Evolutionary conservation across 2,329 filamentous ascomycete genomes (phyloP), one percentile per base, ranked within the genome.

Genomic region (Stachybotrys chartarum): DNA sequence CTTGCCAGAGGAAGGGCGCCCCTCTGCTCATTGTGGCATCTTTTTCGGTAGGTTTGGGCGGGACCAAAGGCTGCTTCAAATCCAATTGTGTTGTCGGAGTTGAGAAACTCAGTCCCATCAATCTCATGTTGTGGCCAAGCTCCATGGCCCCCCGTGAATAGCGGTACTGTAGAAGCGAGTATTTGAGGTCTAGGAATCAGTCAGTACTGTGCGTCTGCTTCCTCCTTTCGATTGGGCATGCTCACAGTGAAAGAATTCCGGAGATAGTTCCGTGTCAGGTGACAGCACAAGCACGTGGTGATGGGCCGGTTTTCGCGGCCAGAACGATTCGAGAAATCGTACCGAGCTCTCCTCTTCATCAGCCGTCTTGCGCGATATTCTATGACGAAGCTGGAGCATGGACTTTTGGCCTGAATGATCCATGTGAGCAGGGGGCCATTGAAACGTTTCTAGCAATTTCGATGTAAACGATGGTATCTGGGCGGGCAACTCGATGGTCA

Each of bases 231-330:
- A 1, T 18, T 5, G 35, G 5, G 35, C 14, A 10, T 42, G 14
- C 78, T 66, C 70, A 82, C 81, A 96, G 59, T 96, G 90, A 59
- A 88, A 93, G 67, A 91, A 97, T 1, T 88, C 81, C 1, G 86
- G 84, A 1, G 90, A 88, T 0, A 97, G 72, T 68, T 97, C 89
- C 1, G 81, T 82, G 61, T 96, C 85, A 1, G 92, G 84, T 6
- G 91, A 92, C 6, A 99, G 80, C 2, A 97, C 73, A n/a, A 99
- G 78, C 3, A 96, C 82, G 68, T 97, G 91, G 10, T 86, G 86
- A 53, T 83, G 72, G 2, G 70, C 67, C 6, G 84, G 77, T 56
- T 84, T 77, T 3, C 76, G 73, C 2, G 94, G 92, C 79, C 91
- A 97, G 69, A 96, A 96, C 0, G 90, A 88, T 72, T 97, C 92